Evolutionary conservation across 2,329 filamentous ascomycete genomes (phyloP), one percentile per base, ranked within the genome.

Genomic region (Byssoonygena ceratinophila): DNA sequence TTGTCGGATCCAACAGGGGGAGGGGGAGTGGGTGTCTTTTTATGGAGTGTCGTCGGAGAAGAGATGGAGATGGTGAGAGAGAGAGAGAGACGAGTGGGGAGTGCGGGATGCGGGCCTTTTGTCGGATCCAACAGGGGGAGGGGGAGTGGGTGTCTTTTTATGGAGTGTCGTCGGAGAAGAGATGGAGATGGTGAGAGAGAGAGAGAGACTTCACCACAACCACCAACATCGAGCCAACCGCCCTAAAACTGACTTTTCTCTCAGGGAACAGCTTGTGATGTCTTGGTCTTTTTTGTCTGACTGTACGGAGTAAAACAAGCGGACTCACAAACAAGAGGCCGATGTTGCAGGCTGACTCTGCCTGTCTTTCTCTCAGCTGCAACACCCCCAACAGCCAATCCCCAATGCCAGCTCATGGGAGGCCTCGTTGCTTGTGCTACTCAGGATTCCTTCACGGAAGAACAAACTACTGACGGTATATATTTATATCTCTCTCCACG

Each of bases 341-440:
- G 32, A 4, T n/a, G 32, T 39, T 18, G 16, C 36, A 11, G 16
- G 11, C 16, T 39, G 36, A 20, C 16, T 18, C 36, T 39, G 3
- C 16, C 16, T 20, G 4, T 39, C 36, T 39, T 12, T 11, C 9
- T 40, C 18, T 12, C 20, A 2, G 2, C 20, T n/a, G 4, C 37
- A 6, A 2, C 5, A 2, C n/a, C 20, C 11, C 16, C 16, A 11
- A 4, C 14, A 16, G 34, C 34, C 16, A 37, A 16, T n/a, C n/a
- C 34, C 3, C 34, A 18, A 37, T 37, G 34, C 34, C 34, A 37
- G 18, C n/a, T 37, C 34, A 37, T 18, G 34, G 34, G 25, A 16
- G 27, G 27, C 44, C 27, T 46, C 44, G 29, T 46, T 25, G 44
- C 44, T 34, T 34, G 44, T 46, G 44, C 44, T 20, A 46, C 44